Conservation (phyloP, 2,329 filamentous ascomycete genomes). For the Penicillium sclerotiorum region DNA sequence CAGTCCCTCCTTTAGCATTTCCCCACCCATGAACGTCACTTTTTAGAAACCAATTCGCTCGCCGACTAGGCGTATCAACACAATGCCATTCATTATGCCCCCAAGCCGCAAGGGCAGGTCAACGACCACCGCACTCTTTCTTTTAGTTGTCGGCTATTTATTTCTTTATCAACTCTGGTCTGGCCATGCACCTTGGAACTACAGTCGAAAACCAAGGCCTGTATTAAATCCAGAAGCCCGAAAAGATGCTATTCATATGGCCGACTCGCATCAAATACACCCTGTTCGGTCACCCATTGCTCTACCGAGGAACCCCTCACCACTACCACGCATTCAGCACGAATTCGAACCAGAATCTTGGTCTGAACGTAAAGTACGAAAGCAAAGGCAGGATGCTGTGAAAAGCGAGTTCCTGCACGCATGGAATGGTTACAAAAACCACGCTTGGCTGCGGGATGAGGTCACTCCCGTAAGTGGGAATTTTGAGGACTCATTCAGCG, state of each 20-base stretch:
- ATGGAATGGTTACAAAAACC: constrained; percentile 79
- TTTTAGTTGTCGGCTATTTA: constrained; percentile 23
- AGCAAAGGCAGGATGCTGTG: constrained; percentile 66
- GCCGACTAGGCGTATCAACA: too few species aligned
- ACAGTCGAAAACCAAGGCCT: constrained; percentile 15
- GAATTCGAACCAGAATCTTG: constrained; percentile 67
- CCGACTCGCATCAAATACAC: constrained; percentile 71
- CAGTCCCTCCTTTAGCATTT: not conserved
- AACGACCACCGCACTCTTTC: constrained; percentile 15
- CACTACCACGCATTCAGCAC: constrained; percentile 77
- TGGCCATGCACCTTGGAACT: constrained; percentile 11
- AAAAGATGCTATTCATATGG: constrained; percentile 62
- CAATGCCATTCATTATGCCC: constrained; percentile 28
- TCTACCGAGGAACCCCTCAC: constrained; percentile 71
- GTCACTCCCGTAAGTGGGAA: constrained; percentile 70
- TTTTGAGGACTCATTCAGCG: constrained; percentile 81
- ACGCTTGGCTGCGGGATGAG: constrained; percentile 87
- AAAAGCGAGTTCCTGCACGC: constrained; percentile 74
- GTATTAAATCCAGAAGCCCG: constrained; percentile 11
- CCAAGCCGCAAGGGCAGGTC: constrained; percentile 21
- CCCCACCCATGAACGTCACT: not conserved
- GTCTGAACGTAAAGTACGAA: constrained; percentile 61
- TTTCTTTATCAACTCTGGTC: constrained; percentile 22
- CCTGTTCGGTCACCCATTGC: constrained; percentile 71
- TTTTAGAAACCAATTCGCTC: not conserved